Conservation (phyloP, 164 flowering plant genomes). For the Aristolochia contorta region DNA sequence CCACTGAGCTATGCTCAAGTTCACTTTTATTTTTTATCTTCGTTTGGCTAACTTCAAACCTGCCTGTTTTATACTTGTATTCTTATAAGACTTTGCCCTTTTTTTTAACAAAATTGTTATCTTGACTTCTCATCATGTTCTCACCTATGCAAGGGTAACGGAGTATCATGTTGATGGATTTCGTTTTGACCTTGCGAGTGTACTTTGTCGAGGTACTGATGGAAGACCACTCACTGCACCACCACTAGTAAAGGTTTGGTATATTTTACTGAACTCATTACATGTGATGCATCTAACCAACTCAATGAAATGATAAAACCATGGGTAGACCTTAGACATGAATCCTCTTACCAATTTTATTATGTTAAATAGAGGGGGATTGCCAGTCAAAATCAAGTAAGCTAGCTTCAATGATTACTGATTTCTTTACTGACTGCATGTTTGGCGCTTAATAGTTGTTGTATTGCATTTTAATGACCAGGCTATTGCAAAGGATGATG, state of each 20-base stretch:
- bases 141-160: constrained; percentile 42
- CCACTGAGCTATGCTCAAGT: no score
- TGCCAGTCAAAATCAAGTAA: no score
- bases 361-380: no score
- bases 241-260: constrained; percentile 59
- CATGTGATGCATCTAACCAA: background rate
- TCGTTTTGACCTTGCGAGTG: constrained; percentile 95
- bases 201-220: constrained; percentile 92
- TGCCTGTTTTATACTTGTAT: no score
- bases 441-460: background rate
- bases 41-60: no score
- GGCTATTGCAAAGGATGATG: constrained; percentile 92
- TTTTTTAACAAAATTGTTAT: background rate
- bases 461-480: constrained; percentile 18
- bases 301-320: no score
- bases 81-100: background rate
- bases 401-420: no score
- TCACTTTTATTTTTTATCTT: no score
- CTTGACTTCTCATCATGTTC: background rate
- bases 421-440: background rate
- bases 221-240: constrained; percentile 90
- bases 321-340: no score
- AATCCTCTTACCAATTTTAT: no score
- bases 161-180: constrained; percentile 99
- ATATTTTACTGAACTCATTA: background rate